Base-by-base conservation (phyloP, 2,329 filamentous ascomycete genomes). In the Hymenoscyphus fraxineus region DNA sequence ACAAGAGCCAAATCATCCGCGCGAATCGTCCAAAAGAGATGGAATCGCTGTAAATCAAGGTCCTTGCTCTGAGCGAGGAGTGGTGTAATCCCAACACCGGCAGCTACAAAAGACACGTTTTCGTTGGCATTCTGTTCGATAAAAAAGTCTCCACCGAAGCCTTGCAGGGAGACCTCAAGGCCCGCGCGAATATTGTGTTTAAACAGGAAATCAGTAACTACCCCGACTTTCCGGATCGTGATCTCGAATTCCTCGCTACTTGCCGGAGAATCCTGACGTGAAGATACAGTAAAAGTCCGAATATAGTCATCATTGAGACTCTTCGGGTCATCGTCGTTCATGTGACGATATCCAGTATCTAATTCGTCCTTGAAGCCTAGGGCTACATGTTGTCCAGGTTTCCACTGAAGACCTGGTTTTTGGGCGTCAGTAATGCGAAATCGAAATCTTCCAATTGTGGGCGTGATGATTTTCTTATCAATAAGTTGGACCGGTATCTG, bases 261-360 rank as follows among this genome's bases (percentile, higher is more conserved):
- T 22, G 65, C 59, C 12, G 58, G 54, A 5, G 60, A 44, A 63
- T 70, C 66, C 58, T 70, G 67, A 10, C 40, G 38, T 1, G 66
- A 91, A 1, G 89, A 91, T 0, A 96, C 83, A 1, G 92, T 96
- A 72, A 96, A 96, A 0, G 92, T 96, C 35, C 92, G 81, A 4
- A 95, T 80, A 67, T 86, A 93, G 73, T 97, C 92, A 73, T 96
- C 92, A 71, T 96, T 97, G 16, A 96, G 75, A 70, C 87, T 90
- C 68, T 83, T 82, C 5, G 92, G 92, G 69, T 96, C 91, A 64
- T 90, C 86, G 67, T 96, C 88, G 2, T 87, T 81, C 92, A 96
- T 96, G 74, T 96, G 93, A 59, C 83, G 85, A 76, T 92, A 96
- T 0, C 92, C 92, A 12, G 81, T 76, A 67, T 90, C 86, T 1